Percentiles rank a stretch among this genome's conserved stretches.
phyloP scores from a whole-genome alignment of 345 rosid species.

The Geranium brycei region DNA sequence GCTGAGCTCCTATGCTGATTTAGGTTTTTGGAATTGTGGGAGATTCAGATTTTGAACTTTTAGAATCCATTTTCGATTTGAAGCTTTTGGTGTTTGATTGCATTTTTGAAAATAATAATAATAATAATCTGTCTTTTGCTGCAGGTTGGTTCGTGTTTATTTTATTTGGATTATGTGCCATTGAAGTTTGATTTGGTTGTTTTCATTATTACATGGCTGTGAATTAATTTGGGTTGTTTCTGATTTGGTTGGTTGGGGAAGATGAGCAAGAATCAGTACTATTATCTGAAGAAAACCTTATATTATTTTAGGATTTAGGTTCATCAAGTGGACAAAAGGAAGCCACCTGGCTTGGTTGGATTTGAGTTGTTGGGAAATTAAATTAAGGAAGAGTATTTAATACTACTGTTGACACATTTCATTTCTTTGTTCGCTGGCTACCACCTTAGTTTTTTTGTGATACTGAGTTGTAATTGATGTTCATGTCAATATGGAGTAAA shows the following conservation, averaged over 20 bases:
- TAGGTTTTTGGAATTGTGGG: neutral
- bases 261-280: neutral
- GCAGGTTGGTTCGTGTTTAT: neutral
- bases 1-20: neutral
- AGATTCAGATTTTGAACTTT: neutral
- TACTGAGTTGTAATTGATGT: neutral
- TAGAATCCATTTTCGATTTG: neutral
- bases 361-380: too few relatives aligned
- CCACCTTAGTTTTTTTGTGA: too few relatives aligned
- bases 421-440: too few relatives aligned
- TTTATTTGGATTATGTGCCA: slow-evolving; percentile 1
- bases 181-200: slow-evolving; percentile 4
- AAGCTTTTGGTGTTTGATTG: neutral
- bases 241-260: neutral
- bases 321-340: neutral
- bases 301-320: neutral
- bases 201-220: neutral
- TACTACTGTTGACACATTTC: neutral
- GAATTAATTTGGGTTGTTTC: neutral
- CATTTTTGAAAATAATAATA: neutral
- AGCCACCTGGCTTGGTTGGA: neutral
- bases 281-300: neutral
- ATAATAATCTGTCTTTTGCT: neutral
- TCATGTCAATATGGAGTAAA: neutral
- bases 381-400: neutral